Evolutionary conservation across 2,329 filamentous ascomycete genomes (phyloP), one percentile per base, ranked within the genome.

Genomic region (Botryotinia calthae): DNA sequence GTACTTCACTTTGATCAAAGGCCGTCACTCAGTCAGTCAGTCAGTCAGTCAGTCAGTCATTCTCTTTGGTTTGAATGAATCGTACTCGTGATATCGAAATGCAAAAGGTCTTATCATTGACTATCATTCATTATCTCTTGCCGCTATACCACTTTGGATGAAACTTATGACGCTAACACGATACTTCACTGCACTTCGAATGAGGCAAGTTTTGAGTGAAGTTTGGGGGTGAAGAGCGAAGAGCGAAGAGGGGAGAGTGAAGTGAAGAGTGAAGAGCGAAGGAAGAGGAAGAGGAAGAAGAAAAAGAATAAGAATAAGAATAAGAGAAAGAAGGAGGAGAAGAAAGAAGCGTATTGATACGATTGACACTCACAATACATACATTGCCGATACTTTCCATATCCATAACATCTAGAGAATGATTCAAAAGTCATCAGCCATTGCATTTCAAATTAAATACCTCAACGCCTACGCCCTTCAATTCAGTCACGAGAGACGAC

Each of bases 21-120:
- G 42, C 59, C 42, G 58, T 61, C 54, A 34, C 4, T 34, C 34
- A 40, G 58, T 37, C 31, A 61, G 10, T 61, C 34, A 40, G 22
- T 61, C 34, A 61, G 34, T 61, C 59, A 16, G 22, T 28, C 61
- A 44, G 4, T 40, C 59, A n/a, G 1, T 40, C 61, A 63, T 63
- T 63, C 61, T 42, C 61, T 63, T 42, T 44, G 14, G 14, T 44
- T 44, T 22, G 48, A 10, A 44, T 42, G 59, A 62, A 22, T n/a
- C 40, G n/a, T 25, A 40, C 61, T 64, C 40, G 61, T 64, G 40
- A 64, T 64, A 46, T 64, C 18, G n/a, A 64, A 64, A 44, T 64
- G 1, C 42, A 12, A 31, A 25, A 42, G 7, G 37, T 63, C 61
- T 44, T 63, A 10, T 44, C 37, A 31, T 63, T 10, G 25, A 37